These are phyloP conservation scores for Lumnitzera littorea DNA, from an alignment of 345 rosid genomes.

Conservation along the genomic window DNA sequence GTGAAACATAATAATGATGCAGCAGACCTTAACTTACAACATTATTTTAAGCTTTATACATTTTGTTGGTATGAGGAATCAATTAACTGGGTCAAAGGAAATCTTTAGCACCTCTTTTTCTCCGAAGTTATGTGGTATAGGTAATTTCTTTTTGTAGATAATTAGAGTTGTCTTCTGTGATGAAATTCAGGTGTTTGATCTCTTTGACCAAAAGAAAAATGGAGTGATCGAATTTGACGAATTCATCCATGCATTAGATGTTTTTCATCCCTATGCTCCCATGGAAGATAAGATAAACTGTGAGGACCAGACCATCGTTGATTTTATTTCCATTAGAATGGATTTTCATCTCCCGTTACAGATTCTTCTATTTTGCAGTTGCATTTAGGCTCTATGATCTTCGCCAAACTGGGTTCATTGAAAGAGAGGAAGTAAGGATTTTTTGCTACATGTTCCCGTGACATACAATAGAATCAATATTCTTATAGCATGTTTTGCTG, in stretches of 20 bases:
- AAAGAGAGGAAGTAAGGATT: constrained; percentile 72
- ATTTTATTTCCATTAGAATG: background rate
- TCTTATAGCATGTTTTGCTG: background rate
- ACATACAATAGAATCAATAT: too few relatives aligned
- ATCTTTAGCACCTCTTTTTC: too few relatives aligned
- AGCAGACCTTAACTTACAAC: too few relatives aligned
- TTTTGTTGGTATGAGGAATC: too few relatives aligned
- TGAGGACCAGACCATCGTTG: constrained; percentile 25
- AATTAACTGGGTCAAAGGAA: too few relatives aligned
- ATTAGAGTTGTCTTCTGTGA: background rate
- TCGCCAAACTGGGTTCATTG: constrained; percentile 82
- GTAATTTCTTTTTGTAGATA: too few relatives aligned
- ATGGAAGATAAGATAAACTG: constrained; percentile 70
- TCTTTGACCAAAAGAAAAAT: constrained; percentile 73
- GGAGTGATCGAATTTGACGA: constrained; percentile 90
- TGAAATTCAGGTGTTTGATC: constrained; percentile 50
- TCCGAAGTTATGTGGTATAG: too few relatives aligned
- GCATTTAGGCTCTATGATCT: constrained; percentile 79
- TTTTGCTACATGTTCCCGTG: background rate
- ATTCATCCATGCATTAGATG: constrained; percentile 55
- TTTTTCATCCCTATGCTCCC: constrained; percentile 77
- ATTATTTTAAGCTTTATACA: too few relatives aligned
- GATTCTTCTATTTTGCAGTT: constrained; percentile 36
- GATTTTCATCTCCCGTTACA: background rate
- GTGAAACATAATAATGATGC: too few relatives aligned